Evolutionary conservation across 2,329 filamentous ascomycete species (phyloP), one percentile per base, ranked within the genome.

Genomic region (Claviceps fusiformis): DNA sequence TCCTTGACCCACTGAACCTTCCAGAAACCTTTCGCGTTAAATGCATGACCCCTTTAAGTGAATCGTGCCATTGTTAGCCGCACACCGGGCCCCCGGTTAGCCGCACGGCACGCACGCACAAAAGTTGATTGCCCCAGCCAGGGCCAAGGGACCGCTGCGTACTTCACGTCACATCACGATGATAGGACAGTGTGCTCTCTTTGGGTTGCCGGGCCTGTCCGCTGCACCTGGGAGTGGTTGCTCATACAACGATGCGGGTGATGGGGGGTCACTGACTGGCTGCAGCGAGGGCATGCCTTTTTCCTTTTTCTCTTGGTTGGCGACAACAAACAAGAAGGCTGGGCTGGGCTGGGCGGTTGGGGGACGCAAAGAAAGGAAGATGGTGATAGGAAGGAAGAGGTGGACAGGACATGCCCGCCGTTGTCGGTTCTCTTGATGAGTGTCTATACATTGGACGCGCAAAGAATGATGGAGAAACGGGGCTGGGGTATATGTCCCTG

Each of bases 1-100:
- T n/a, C n/a, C n/a, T n/a, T n/a, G n/a, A n/a, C 68, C 71, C 71
- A 73, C 70, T 68, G 71, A 73, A 73, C 62, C 68, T 73, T 73
- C 71, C 71, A 72, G 71, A 73, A 73, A 63, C 62, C 55, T 60
- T 54, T 62, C 55, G 56, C 60, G 55, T 57, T 72, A 70, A 58
- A 51, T 66, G 67, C 68, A 73, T 64, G 53, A 52, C 65, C 67
- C 61, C 70, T 56, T 57, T 59, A 47, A 41, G 39, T 8, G 17
- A 41, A 41, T 41, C n/a, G 3, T 5, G 7, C 17, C 24, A 31
- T 46, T 11, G n/a, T 19, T 7, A 7, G 6, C 10, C 33, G 15
- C 51, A 50, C 39, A 37, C 27, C 35, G 1, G 5, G 5, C 48
- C 44, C 37, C 52, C 56, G 49, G 43, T 48, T 53, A 51, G 24